These are phyloP conservation scores for Grigorovia humatica DNA, from an alignment of 805 yeast genomes.

Conservation along the genomic window DNA sequence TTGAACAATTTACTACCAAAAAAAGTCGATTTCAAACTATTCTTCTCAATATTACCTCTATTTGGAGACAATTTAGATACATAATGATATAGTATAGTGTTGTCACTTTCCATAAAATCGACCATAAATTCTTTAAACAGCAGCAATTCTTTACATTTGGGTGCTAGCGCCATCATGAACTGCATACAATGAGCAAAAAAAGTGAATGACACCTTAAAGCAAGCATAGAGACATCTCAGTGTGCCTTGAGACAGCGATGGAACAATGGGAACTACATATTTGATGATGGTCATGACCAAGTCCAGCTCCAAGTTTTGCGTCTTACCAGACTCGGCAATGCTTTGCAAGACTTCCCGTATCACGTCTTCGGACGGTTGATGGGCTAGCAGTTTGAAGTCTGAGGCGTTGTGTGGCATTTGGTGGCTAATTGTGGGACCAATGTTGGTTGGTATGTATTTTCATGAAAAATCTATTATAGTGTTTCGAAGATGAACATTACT, in stretches of 20 bases:
- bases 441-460: no score
- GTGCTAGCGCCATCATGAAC: slow-evolving; percentile 5
- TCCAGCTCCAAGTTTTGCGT: slow-evolving; percentile 3
- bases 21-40: slow-evolving; percentile 13
- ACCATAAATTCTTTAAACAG: slow-evolving; percentile 8
- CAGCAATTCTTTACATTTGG: slow-evolving; percentile 5
- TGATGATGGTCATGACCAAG: slow-evolving; percentile 7
- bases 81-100: slow-evolving; percentile 10
- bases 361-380: neutral
- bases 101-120: slow-evolving; percentile 7
- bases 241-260: slow-evolving; percentile 13
- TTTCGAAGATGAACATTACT: neutral
- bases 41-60: neutral
- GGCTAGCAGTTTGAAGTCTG: neutral
- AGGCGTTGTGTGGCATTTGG: neutral
- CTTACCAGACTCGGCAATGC: neutral
- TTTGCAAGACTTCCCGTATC: neutral
- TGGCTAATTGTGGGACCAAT: no score
- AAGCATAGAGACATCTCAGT: slow-evolving; percentile 1
- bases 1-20: slow-evolving; percentile 29
- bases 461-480: no score
- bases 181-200: slow-evolving; percentile 18
- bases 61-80: neutral
- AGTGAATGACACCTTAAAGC: slow-evolving; percentile 7
- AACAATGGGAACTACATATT: slow-evolving; percentile 16